Percentiles rank a stretch among this genome's conserved stretches.
phyloP scores from a whole-genome alignment of 1,284 basidiomycete genomes.

The Apiotrichum akiyoshidainum region DNA sequence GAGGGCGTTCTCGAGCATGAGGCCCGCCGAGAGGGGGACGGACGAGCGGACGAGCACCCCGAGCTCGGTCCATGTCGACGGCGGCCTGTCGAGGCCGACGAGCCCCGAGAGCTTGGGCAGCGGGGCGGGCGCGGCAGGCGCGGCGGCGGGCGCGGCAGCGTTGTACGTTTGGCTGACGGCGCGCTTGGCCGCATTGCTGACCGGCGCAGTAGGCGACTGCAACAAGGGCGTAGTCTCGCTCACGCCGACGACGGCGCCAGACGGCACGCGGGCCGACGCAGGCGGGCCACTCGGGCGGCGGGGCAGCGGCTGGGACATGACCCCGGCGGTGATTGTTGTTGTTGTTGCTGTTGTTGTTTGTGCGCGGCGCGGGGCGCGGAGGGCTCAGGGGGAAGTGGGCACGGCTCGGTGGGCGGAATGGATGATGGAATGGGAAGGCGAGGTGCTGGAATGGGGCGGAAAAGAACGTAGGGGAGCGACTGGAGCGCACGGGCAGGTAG shows the following conservation, averaged over 20 bases:
- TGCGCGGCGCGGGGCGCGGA: no score
- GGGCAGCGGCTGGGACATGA: neutral
- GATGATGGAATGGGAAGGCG: no score
- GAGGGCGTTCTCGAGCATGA: conserved; percentile 26
- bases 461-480: no score
- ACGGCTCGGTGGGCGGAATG: no score
- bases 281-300: conserved; percentile 2
- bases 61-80: conserved; percentile 19
- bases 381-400: no score
- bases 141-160: neutral
- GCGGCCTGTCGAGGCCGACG: conserved; percentile 18
- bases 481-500: no score
- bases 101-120: conserved; percentile 6
- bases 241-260: neutral
- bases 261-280: conserved; percentile 1
- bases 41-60: conserved; percentile 13
- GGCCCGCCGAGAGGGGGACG: conserved; percentile 19
- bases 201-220: neutral
- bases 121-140: neutral
- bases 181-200: neutral
- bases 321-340: no score
- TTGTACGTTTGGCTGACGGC: neutral
- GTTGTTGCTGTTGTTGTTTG: no score
- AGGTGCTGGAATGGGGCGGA: no score
- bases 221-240: conserved; percentile 2